phyloP scores from a whole-genome alignment of 2,329 filamentous ascomycete genomes.

The Ceratocystis smalleyi region DNA sequence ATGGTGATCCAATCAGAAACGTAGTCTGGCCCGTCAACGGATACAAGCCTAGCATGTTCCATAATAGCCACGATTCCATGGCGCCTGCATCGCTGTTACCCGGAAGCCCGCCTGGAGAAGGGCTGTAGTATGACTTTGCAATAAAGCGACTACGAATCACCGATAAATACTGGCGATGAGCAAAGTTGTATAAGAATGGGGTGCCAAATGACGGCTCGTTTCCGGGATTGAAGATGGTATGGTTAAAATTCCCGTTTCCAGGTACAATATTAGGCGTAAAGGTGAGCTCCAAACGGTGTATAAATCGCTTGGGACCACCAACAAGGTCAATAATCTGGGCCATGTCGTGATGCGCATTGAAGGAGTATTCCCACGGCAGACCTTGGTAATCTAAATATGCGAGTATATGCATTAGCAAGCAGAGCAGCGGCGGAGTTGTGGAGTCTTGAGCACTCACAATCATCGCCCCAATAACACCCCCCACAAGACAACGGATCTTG shows the following conservation, averaged over 20 bases:
- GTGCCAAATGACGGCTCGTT: slow-evolving; percentile 54
- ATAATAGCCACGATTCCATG: slow-evolving; percentile 56
- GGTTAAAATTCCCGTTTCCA: slow-evolving; percentile 30
- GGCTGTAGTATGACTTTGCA: slow-evolving; percentile 43
- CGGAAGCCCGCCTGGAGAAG: slow-evolving; percentile 41
- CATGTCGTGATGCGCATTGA: slow-evolving; percentile 57
- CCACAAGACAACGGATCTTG: slow-evolving; percentile 45
- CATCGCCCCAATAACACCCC: slow-evolving; percentile 51
- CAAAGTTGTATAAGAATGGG: slow-evolving; percentile 55
- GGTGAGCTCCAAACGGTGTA: slow-evolving; percentile 43
- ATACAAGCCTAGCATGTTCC: slow-evolving; percentile 54
- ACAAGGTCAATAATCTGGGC: slow-evolving; percentile 35
- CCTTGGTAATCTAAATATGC: slow-evolving; percentile 36
- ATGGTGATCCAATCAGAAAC: slow-evolving; percentile 49
- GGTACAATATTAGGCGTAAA: slow-evolving; percentile 36
- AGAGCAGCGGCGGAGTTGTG: background rate
- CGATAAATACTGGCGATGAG: slow-evolving; percentile 44
- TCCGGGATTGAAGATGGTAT: slow-evolving; percentile 49
- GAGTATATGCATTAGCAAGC: background rate
- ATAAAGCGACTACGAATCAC: slow-evolving; percentile 43
- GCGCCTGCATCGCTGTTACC: slow-evolving; percentile 58
- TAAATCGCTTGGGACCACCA: slow-evolving; percentile 41
- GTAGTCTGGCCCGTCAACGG: slow-evolving; percentile 53
- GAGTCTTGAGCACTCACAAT: slow-evolving; percentile 24
- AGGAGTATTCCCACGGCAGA: slow-evolving; percentile 49